Base-by-base conservation (phyloP, 768 basidiomycete genomes). In the Amanita polypyramis region DNA sequence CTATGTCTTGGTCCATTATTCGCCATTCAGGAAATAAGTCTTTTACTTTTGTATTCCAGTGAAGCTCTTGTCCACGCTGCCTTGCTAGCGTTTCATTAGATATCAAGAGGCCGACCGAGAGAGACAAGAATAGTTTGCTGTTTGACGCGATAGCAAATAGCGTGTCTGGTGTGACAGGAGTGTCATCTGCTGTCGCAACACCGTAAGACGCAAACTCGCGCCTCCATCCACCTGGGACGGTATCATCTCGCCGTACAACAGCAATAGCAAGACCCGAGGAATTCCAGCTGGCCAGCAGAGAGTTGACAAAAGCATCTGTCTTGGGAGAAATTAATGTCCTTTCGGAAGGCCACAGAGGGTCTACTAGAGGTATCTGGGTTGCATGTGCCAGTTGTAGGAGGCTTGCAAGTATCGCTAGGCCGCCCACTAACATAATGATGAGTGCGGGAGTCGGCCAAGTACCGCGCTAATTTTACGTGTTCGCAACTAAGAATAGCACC, bases 21-120 rank as follows among this genome's bases (percentile, higher is more conserved):
- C 53, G 55, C 69, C 72, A 72, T 46, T 70, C 65, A 0, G 66
- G 63, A 15, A 71, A 57, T n/a, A 74, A 25, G 23, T 65, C 62
- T 19, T 53, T 44, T 5, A 65, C 56, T 46, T 64, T 70, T 0
- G 69, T 68, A 5, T 56, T 63, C 70, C 70, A 72, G 2, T 60
- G 57, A 2, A 72, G 54, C 17, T 55, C 52, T 45, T 55, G 43
- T 1, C 64, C 65, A 11, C 60, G 43, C 49, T 61, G 58, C 29
- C 56, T 57, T 3, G 60, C 56, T 3, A 72, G 52, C 4, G 67
- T 65, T 30, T n/a, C n/a, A n/a, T n/a, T n/a, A n/a, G n/a, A n/a
- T n/a, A n/a, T n/a, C n/a, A n/a, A n/a, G n/a, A n/a, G n/a, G n/a
- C n/a, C n/a, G n/a, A n/a, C n/a, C n/a, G n/a, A n/a, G n/a, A n/a